A percentile compares a stretch with the other conserved stretches of the same genome.
phyloP scores from a whole-genome alignment of 805 yeast species.

The Metschnikowia proteae region DNA sequence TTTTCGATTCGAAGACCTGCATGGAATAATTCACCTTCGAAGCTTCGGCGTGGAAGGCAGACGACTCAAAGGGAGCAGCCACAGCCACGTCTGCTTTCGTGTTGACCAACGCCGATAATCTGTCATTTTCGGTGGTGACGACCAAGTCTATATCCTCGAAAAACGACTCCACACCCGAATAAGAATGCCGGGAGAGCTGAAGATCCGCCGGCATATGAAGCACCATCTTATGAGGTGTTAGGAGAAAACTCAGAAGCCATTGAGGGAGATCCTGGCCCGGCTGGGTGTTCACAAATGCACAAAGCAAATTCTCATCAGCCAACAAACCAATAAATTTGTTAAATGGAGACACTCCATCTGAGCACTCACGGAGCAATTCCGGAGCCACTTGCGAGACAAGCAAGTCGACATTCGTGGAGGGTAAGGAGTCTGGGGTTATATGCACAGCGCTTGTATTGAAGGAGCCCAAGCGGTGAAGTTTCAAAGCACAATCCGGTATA shows the following conservation, averaged over 20 bases:
- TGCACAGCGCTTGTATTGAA: constrained; percentile 20
- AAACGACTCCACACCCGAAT: background rate
- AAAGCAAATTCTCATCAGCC: constrained; percentile 15
- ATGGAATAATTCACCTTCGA: constrained; percentile 1
- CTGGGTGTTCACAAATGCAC: background rate
- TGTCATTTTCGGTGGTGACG: background rate
- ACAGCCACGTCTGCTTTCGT: background rate
- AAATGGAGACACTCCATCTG: constrained; percentile 19
- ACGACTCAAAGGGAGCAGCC: background rate
- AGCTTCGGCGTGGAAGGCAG: background rate
- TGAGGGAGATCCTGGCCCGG: background rate
- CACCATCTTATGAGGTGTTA: background rate
- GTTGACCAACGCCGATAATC: background rate
- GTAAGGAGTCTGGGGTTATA: constrained; percentile 14
- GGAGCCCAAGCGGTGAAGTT: constrained; percentile 21
- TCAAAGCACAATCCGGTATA: constrained; percentile 24
- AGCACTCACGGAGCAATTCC: constrained; percentile 19
- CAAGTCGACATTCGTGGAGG: constrained; percentile 21
- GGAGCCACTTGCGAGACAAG: constrained; percentile 19
- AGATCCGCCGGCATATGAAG: background rate
- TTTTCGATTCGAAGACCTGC: background rate
- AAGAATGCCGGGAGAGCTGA: background rate
- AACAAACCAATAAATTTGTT: constrained; percentile 20
- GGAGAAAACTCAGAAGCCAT: background rate
- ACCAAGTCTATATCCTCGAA: background rate